phyloP scores from a whole-genome alignment of 2,329 filamentous ascomycete genomes.

The Pochonia chlamydosporia region DNA sequence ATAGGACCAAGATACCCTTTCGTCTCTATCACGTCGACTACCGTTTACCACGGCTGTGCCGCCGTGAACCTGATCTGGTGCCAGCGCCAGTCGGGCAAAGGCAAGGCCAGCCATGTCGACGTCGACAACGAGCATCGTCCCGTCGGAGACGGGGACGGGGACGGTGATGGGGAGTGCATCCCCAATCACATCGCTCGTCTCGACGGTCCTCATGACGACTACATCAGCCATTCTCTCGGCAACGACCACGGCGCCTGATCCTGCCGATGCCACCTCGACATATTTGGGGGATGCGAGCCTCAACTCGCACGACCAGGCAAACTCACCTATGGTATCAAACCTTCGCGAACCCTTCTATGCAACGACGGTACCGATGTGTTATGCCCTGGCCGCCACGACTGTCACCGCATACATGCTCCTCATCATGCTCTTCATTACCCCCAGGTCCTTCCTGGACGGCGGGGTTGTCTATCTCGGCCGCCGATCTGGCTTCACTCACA shows the following conservation, averaged over 20 bases:
- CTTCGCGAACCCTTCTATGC: slow-evolving; percentile 86
- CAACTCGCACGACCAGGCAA: slow-evolving; percentile 19
- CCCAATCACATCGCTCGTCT: neutral
- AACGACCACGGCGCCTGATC: neutral
- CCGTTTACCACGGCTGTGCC: neutral
- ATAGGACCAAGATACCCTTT: neutral
- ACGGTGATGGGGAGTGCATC: neutral
- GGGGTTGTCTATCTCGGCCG: slow-evolving; percentile 75
- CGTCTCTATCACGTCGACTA: neutral
- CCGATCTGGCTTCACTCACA: slow-evolving; percentile 80
- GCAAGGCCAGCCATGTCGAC: slow-evolving; percentile 6
- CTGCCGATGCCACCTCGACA: neutral
- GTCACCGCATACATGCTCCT: slow-evolving; percentile 88
- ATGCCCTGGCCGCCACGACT: slow-evolving; percentile 85
- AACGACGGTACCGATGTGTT: slow-evolving; percentile 87
- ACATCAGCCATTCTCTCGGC: slow-evolving; percentile 1
- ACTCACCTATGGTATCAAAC: slow-evolving; percentile 49
- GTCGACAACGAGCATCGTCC: slow-evolving; percentile 1
- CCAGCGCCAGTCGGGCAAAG: slow-evolving; percentile 2
- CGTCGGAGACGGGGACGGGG: slow-evolving; percentile 4
- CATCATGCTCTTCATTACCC: slow-evolving; percentile 89
- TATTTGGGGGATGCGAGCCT: slow-evolving; percentile 25
- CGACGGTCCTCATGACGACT: slow-evolving; percentile 1
- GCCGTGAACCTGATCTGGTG: neutral
- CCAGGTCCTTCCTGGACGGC: slow-evolving; percentile 86